Percentiles rank a stretch among this genome's conserved stretches.
These are phyloP conservation scores for Phialophora expanda DNA, from an alignment of 2,329 filamentous ascomycete genomes.

Conservation along the genomic window DNA sequence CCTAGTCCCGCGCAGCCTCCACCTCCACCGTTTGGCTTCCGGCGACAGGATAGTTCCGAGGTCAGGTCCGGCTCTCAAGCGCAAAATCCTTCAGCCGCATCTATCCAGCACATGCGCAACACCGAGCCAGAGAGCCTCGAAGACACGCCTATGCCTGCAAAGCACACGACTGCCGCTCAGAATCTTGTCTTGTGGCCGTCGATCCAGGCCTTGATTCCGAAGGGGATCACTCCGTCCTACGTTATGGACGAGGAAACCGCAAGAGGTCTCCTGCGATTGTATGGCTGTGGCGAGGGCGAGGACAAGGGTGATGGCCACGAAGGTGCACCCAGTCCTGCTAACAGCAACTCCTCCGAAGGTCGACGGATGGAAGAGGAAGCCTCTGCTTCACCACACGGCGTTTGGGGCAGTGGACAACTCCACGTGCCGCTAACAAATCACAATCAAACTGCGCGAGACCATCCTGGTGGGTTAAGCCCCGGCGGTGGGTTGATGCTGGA, in stretches of 20 bases:
- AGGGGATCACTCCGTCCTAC: conserved; percentile 55
- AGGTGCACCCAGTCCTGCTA: conserved; percentile 48
- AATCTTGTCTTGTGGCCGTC: conserved; percentile 75
- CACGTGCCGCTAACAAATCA: conserved; percentile 39
- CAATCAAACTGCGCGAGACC: conserved; percentile 40
- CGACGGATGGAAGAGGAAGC: conserved; percentile 40
- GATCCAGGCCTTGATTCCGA: conserved; percentile 68
- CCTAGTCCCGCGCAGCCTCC: conserved; percentile 28
- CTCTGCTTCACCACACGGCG: conserved; percentile 51
- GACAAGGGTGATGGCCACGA: conserved; percentile 60
- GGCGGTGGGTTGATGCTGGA: conserved; percentile 61
- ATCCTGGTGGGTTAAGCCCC: conserved; percentile 56
- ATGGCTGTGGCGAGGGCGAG: conserved; percentile 77
- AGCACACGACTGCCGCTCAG: conserved; percentile 90
- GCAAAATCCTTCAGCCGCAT: conserved; percentile 17
- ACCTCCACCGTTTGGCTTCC: conserved; percentile 19
- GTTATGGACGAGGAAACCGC: conserved; percentile 76
- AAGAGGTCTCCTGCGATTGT: conserved; percentile 74
- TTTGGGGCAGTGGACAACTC: conserved; percentile 58
- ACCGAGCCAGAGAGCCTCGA: conserved; percentile 52
- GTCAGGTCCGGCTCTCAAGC: conserved; percentile 10
- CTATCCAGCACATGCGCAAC: conserved; percentile 48
- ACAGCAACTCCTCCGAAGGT: conserved; percentile 45
- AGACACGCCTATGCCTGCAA: conserved; percentile 74
- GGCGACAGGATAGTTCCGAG: conserved; percentile 39